Conservation (phyloP, 768 basidiomycete genomes). For the Peribolospora kevripleyi region DNA sequence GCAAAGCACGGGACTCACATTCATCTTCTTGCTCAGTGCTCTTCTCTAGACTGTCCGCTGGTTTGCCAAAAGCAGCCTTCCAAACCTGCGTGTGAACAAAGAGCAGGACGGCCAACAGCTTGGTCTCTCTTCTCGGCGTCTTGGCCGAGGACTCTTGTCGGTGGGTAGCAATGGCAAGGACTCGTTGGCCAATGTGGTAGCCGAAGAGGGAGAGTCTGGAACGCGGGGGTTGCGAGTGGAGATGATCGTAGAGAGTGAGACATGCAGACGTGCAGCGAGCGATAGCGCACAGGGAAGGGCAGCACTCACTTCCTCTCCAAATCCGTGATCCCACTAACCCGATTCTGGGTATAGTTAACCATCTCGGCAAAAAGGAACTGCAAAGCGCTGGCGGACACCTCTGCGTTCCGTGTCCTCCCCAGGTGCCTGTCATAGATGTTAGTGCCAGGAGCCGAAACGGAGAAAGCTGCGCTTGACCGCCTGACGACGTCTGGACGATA, state of each 20-base stretch:
- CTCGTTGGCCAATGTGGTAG: constrained; percentile 67
- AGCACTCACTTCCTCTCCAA: constrained; percentile 57
- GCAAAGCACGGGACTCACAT: constrained; percentile 29
- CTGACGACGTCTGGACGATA: not conserved
- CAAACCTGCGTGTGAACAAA: constrained; percentile 87
- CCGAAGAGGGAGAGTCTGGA: constrained; percentile 69
- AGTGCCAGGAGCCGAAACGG: constrained; percentile 11
- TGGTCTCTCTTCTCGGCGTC: constrained; percentile 10
- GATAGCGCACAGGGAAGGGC: not conserved
- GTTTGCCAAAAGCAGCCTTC: constrained; percentile 74
- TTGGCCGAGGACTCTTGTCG: constrained; percentile 33
- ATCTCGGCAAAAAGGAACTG: constrained; percentile 81
- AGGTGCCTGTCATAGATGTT: constrained; percentile 73
- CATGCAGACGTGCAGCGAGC: not conserved
- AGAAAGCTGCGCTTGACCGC: not conserved
- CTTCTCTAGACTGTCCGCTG: constrained; percentile 86
- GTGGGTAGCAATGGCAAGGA: constrained; percentile 66
- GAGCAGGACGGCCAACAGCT: constrained; percentile 75
- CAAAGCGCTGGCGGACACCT: constrained; percentile 63
- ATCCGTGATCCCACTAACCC: constrained; percentile 82
- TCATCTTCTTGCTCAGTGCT: constrained; percentile 92
- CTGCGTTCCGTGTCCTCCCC: constrained; percentile 60
- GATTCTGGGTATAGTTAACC: constrained; percentile 85
- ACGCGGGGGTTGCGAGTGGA: not conserved
- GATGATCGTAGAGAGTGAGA: not conserved